A percentile compares a stretch with the other conserved stretches of the same genome.
These are phyloP conservation scores for Jacaranda mimosifolia DNA, from an alignment of 257 asterid species.

Conservation along the genomic window DNA sequence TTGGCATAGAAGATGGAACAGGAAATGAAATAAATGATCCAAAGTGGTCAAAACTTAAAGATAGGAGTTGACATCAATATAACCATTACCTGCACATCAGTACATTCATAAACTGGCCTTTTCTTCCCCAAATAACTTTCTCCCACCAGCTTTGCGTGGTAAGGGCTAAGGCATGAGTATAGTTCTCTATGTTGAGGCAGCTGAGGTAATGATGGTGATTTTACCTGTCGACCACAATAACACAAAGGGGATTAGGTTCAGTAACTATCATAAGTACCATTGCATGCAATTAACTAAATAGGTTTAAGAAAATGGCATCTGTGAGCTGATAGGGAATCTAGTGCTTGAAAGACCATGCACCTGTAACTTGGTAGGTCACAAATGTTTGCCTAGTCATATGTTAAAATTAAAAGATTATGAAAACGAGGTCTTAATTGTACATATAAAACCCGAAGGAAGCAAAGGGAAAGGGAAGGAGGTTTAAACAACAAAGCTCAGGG, in stretches of 20 bases:
- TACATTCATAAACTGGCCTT: constrained; percentile 89
- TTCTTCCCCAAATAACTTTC: constrained; percentile 93
- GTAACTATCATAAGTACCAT: constrained; percentile 8
- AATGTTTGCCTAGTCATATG: neutral
- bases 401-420: neutral
- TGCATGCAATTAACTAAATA: neutral
- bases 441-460: neutral
- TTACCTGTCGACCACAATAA: constrained; percentile 62
- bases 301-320: neutral
- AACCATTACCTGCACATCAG: constrained; percentile 74
- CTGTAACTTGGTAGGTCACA: neutral
- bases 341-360: constrained; percentile 2
- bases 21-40: no score
- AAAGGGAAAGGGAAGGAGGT: neutral
- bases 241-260: constrained; percentile 37
- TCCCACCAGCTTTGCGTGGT: constrained; percentile 90
- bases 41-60: neutral
- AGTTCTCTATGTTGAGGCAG: constrained; percentile 86
- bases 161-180: constrained; percentile 71
- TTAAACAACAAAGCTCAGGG: constrained; percentile 5
- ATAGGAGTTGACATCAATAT: neutral
- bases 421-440: neutral
- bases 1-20: no score
- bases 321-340: constrained; percentile 9
- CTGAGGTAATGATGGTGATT: constrained; percentile 81